Percentiles rank a stretch among this genome's conserved stretches.
phyloP scores from a whole-genome alignment of 1,284 basidiomycete species.

The Amylostereum chailletii region DNA sequence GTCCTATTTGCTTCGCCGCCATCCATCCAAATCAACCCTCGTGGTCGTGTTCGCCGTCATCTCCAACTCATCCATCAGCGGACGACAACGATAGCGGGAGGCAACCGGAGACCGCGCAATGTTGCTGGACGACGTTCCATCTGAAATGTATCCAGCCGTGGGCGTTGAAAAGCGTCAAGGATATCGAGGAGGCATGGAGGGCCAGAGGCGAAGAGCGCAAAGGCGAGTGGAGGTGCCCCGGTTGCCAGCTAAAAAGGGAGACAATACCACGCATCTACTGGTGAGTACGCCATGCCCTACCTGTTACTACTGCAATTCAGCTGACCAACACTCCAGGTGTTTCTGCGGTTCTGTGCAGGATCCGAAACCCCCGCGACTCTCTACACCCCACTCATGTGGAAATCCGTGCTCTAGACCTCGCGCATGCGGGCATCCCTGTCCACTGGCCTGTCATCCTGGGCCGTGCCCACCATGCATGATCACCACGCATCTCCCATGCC shows the following conservation, averaged over 20 bases:
- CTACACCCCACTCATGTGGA: slow-evolving; percentile 83
- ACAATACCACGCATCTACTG: slow-evolving; percentile 61
- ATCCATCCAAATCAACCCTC: slow-evolving; percentile 66
- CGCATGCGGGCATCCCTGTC: slow-evolving; percentile 60
- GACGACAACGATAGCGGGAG: slow-evolving; percentile 17
- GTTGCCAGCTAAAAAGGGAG: slow-evolving; percentile 72
- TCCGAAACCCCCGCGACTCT: slow-evolving; percentile 57
- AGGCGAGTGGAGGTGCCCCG: slow-evolving; percentile 83
- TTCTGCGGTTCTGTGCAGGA: slow-evolving; percentile 76
- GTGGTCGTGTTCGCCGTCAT: slow-evolving; percentile 70
- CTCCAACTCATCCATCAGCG: slow-evolving; percentile 27
- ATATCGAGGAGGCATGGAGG: slow-evolving; percentile 65
- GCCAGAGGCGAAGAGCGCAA: slow-evolving; percentile 59
- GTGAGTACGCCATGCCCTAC: slow-evolving; percentile 25
- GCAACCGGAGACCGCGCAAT: slow-evolving; percentile 33
- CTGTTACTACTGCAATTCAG: not conserved
- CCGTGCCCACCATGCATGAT: slow-evolving; percentile 70
- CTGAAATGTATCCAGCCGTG: slow-evolving; percentile 73
- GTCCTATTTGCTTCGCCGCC: slow-evolving; percentile 70
- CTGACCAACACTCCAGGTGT: slow-evolving; percentile 40
- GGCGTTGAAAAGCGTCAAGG: slow-evolving; percentile 75
- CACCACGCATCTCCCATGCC: slow-evolving; percentile 48
- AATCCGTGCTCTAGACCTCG: slow-evolving; percentile 67
- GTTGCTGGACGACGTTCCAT: slow-evolving; percentile 82
- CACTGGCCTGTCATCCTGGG: slow-evolving; percentile 63